Evolutionary conservation across 805 yeast species (phyloP).

Genomic region (Brettanomyces anomalus): DNA sequence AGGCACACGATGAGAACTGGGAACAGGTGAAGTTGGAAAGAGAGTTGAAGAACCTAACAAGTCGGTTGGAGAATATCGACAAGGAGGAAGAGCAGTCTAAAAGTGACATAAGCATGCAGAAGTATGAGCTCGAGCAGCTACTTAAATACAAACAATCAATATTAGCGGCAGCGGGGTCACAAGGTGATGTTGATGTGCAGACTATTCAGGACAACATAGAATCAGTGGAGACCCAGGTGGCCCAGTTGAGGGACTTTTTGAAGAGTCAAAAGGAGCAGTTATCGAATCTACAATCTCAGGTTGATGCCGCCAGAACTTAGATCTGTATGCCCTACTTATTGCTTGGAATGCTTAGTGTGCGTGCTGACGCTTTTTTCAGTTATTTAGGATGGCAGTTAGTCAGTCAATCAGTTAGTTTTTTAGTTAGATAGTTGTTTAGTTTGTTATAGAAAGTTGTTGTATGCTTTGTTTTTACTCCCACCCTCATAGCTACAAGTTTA

Average conservation of each 20-base stretch:
- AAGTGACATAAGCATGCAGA: slow-evolving; percentile 25
- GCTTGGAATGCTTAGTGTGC: not conserved
- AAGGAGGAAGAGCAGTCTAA: slow-evolving; percentile 30
- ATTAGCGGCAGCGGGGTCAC: slow-evolving; percentile 29
- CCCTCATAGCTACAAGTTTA: not conserved
- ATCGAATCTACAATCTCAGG: slow-evolving; percentile 33
- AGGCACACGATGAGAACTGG: slow-evolving; percentile 81
- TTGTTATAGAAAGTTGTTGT: no score
- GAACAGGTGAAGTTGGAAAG: slow-evolving; percentile 79
- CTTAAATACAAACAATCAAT: slow-evolving; percentile 67
- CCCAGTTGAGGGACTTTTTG: slow-evolving; percentile 61
- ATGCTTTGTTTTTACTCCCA: not conserved
- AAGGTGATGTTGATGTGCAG: slow-evolving; percentile 29
- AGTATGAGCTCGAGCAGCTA: slow-evolving; percentile 72
- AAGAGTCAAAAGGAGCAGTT: slow-evolving; percentile 54
- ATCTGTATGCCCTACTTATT: not conserved
- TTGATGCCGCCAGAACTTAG: not conserved
- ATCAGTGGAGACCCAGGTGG: slow-evolving; percentile 69
- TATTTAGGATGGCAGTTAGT: no score
- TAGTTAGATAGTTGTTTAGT: no score
- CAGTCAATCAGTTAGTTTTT: no score
- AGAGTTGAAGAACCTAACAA: slow-evolving; percentile 68
- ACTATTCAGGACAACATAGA: slow-evolving; percentile 56
- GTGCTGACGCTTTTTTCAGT: no score
- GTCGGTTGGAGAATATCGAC: slow-evolving; percentile 50